Base-by-base conservation (phyloP, 192 early-diverging fungal species). In the Pilobolus umbonatus region DNA sequence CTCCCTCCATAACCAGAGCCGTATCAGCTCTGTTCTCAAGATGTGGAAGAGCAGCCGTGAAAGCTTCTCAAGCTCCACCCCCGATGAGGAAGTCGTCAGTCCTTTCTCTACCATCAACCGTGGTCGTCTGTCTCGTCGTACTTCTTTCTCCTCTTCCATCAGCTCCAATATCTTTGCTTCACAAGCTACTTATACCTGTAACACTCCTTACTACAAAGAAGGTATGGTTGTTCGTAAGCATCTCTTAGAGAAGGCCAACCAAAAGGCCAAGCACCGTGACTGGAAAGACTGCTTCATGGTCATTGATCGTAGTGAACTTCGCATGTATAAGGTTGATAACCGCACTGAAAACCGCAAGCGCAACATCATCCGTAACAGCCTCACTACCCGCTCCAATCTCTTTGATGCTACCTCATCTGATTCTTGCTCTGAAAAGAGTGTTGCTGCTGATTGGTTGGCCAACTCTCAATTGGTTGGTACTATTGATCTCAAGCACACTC, bases 161-260 rank as follows among this genome's bases (percentile, higher is more conserved):
- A 57, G 40, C 19, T 38, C 55, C 3, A 35, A 26, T 26, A n/a
- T 35, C 6, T 34, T 19, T 53, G 21, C 30, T 35, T 53, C 51
- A 35, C 30, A n/a, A n/a, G n/a, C 43, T 10, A 17, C 29, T 4
- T 71, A 61, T 39, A 57, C 47, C 5, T 55, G 55, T 19, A 39
- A 51, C 29, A 61, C 60, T 44, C 65, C 79, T 52, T 74, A 71
- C 39, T 71, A 77, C 14, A 83, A 83, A 54, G 87, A 90, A 64
- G 87, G 90, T n/a, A 73, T 90, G 32, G 76, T 98, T 29, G 84
- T 90, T 57, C 79, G 93, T 38, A 98, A 98, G 67, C 91, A 94
- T 66, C 65, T 90, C 54, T 77, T 86, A 57, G 91, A 93, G 67
- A 68, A 78, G 5, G 76, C 79, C 0, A 87, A 85, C 49, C 82